Base-by-base conservation (phyloP, 1,139 yeast genomes). In the Geotrichum bryndzae region DNA sequence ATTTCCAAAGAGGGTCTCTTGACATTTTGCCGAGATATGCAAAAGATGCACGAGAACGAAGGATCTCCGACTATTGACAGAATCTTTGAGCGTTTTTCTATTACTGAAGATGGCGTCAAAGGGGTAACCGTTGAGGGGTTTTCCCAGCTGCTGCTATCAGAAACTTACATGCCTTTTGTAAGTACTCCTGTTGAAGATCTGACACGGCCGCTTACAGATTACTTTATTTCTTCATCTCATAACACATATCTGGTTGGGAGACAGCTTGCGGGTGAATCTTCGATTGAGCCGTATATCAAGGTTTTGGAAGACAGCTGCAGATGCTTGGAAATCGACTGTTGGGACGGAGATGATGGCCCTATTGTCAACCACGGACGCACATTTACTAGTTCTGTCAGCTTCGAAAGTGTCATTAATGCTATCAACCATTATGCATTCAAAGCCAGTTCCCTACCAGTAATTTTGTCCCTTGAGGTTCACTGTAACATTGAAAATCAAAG, bases 261-360 rank as follows among this genome's bases (percentile, higher is more conserved):
- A 46, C 99, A 95, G 71, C 82, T 90, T n/a, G 96, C 86, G 1
- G 97, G 95, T n/a, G 85, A 83, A 18, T 89, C 97, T 0, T 88
- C 96, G 0, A 84, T 90, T 0, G 98, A 94, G 70, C 96, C 96
- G 0, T 95, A 94, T 68, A 86, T 90, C n/a, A 82, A 88, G 60
- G 96, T 90, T 0, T 76, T 95, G 58, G 97, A 91, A 69, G 83
- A 91, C 62, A 98, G 99, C 0, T 94, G 98, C 69, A 79, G 97
- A 56, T 91, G 97, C 67, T 80, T 95, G 27, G 99, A 95, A 70
- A 84, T 95, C 53, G 99, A 95, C 73, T 81, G 95, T 27, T 95
- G 99, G 99, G 97, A 94, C 75, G 95, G 96, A 10, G 80, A 79
- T 31, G 68, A 69, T n/a, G 90, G 87, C 2, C 99, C 99, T 0